phyloP scores from a whole-genome alignment of 2,329 filamentous ascomycete species.

The Domatiomyces catenatus region DNA sequence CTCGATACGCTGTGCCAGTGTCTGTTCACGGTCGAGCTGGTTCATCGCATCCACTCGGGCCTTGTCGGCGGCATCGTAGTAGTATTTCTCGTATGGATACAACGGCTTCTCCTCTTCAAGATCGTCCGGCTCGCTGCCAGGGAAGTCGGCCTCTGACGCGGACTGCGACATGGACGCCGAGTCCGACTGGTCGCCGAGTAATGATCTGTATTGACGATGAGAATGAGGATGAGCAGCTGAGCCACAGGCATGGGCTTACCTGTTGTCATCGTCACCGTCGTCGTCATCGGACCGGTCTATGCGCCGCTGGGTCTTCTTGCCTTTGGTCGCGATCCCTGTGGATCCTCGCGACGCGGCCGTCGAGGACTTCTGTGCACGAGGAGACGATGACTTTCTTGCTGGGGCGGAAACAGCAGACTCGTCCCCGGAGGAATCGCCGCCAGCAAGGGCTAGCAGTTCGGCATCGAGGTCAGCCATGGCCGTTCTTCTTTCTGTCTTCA shows the following conservation, averaged over 20 bases:
- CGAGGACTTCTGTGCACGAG: constrained; percentile 17
- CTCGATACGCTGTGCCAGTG: constrained; percentile 73
- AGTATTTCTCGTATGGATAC: constrained; percentile 78
- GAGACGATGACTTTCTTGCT: constrained; percentile 42
- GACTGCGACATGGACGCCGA: constrained; percentile 86
- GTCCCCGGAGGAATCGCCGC: constrained; percentile 47
- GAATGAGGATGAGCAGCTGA: constrained; percentile 1
- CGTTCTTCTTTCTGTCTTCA: not conserved
- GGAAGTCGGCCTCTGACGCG: constrained; percentile 56
- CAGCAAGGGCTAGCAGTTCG: constrained; percentile 83
- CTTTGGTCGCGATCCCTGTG: constrained; percentile 25
- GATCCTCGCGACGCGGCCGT: not conserved
- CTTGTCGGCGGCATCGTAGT: constrained; percentile 58
- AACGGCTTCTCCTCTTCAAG: constrained; percentile 36
- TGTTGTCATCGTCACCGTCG: constrained; percentile 39
- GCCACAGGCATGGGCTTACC: not conserved
- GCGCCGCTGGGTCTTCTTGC: constrained; percentile 29
- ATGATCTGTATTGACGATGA: constrained; percentile 41
- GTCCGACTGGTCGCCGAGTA: constrained; percentile 54
- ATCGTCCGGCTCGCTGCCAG: constrained; percentile 21
- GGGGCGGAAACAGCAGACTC: constrained; percentile 39
- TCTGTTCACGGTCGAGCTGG: constrained; percentile 79
- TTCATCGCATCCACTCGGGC: constrained; percentile 68
- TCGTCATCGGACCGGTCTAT: constrained; percentile 56
- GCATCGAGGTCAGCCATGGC: constrained; percentile 80